Evolutionary conservation across 768 basidiomycete genomes (phyloP).

Genomic region (Floccularia luteovirens): DNA sequence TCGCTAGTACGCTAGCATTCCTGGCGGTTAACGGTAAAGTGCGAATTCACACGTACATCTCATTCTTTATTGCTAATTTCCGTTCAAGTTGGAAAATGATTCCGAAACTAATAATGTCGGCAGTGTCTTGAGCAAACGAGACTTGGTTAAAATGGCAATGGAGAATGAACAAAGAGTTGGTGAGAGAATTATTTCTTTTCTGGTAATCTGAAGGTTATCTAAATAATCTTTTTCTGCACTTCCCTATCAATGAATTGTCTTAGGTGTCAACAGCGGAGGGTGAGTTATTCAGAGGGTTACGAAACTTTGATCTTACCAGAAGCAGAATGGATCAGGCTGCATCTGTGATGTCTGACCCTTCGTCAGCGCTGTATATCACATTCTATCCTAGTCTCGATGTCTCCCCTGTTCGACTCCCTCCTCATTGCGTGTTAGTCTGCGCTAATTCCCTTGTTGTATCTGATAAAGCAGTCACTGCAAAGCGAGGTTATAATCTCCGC

Average conservation of each 20-base stretch:
- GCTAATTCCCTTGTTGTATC: slow-evolving; percentile 82
- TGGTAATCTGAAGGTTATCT: not conserved
- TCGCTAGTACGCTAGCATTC: slow-evolving; percentile 78
- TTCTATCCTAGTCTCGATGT: slow-evolving; percentile 74
- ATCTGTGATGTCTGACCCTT: slow-evolving; percentile 67
- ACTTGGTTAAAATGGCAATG: slow-evolving; percentile 74
- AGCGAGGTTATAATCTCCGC: slow-evolving; percentile 78
- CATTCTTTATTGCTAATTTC: not conserved
- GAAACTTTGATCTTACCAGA: not conserved
- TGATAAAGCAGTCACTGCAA: slow-evolving; percentile 73
- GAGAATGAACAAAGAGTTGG: slow-evolving; percentile 82
- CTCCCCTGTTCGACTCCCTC: slow-evolving; percentile 54
- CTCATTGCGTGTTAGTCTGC: slow-evolving; percentile 57
- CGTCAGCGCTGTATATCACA: slow-evolving; percentile 69
- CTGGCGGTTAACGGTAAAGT: slow-evolving; percentile 70
- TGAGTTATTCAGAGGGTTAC: slow-evolving; percentile 22
- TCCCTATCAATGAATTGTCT: not conserved
- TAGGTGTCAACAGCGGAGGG: slow-evolving; percentile 75
- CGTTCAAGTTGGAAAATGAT: slow-evolving; percentile 11
- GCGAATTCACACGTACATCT: slow-evolving; percentile 1
- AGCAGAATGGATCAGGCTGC: slow-evolving; percentile 87
- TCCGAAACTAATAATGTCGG: not conserved
- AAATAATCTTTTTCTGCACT: not conserved
- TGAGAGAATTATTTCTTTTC: slow-evolving; percentile 12
- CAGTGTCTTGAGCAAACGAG: slow-evolving; percentile 46